Conservation (phyloP, 2,329 filamentous ascomycete species). For the Diaporthe ilicicola region DNA sequence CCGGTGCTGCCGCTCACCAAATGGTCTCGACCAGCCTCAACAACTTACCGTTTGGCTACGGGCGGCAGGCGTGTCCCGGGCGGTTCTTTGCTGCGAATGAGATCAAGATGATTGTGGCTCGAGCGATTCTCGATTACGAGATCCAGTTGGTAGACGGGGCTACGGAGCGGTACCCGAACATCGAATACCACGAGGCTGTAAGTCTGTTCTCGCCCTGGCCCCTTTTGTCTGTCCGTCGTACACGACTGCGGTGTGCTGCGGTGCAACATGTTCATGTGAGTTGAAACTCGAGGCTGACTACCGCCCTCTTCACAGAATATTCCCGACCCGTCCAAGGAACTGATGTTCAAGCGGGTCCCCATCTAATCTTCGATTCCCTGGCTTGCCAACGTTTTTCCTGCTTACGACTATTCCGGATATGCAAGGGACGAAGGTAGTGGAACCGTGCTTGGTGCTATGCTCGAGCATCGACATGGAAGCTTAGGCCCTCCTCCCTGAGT, state of each 20-base stretch:
- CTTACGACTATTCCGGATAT: background rate
- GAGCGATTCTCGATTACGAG: slow-evolving; percentile 42
- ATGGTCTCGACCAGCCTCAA: slow-evolving; percentile 48
- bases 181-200: slow-evolving; percentile 33
- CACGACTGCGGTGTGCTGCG: background rate
- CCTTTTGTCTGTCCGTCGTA: background rate
- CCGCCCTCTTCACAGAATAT: slow-evolving; percentile 31
- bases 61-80: slow-evolving; percentile 50
- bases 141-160: slow-evolving; percentile 38
- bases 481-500: background rate
- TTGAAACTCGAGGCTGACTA: background rate
- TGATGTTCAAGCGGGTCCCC: slow-evolving; percentile 37
- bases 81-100: slow-evolving; percentile 49
- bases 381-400: background rate
- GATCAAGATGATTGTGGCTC: slow-evolving; percentile 48
- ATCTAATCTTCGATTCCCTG: background rate
- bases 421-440: background rate
- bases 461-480: background rate
- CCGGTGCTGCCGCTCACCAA: slow-evolving; percentile 44
- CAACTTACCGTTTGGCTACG: slow-evolving; percentile 49
- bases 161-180: slow-evolving; percentile 39
- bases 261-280: background rate
- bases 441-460: background rate
- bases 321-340: slow-evolving; percentile 38
- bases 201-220: background rate